Evolutionary conservation across 805 yeast genomes (phyloP).

Genomic region (Myxozyma vanderwaltii): DNA sequence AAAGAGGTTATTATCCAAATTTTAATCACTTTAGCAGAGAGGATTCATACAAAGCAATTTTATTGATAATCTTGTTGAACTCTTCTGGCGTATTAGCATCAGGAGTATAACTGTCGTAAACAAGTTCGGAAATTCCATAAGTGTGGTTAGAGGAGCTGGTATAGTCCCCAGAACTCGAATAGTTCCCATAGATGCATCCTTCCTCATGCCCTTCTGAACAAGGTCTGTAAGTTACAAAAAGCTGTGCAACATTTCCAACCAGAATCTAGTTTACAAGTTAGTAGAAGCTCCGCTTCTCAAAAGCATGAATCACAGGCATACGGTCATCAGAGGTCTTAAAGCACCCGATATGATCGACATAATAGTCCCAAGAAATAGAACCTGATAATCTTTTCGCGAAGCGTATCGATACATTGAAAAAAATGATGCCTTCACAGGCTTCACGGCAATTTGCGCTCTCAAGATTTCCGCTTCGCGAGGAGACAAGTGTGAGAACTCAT

Average conservation of each 20-base stretch:
- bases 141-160: not conserved
- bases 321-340: constrained; percentile 41
- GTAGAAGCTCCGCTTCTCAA: constrained; percentile 19
- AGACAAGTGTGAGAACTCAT: constrained; percentile 37
- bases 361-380: constrained; percentile 12
- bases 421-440: constrained; percentile 33
- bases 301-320: constrained; percentile 43
- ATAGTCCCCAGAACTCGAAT: not conserved
- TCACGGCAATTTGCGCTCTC: constrained; percentile 40
- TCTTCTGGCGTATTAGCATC: constrained; percentile 32
- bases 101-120: constrained; percentile 1
- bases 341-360: constrained; percentile 45
- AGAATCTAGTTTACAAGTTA: constrained; percentile 39
- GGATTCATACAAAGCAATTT: constrained; percentile 39
- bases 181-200: not conserved
- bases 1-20: not conserved
- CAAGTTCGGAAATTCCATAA: constrained; percentile 1
- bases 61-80: constrained; percentile 44
- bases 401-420: constrained; percentile 44
- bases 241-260: constrained; percentile 37
- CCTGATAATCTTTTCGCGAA: constrained; percentile 35
- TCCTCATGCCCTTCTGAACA: not conserved
- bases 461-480: constrained; percentile 42
- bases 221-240: constrained; percentile 21
- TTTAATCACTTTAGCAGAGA: too few species aligned